Evolutionary conservation across 176 grass and related monocot genomes (phyloP).

Genomic region (Juncus effusus): DNA sequence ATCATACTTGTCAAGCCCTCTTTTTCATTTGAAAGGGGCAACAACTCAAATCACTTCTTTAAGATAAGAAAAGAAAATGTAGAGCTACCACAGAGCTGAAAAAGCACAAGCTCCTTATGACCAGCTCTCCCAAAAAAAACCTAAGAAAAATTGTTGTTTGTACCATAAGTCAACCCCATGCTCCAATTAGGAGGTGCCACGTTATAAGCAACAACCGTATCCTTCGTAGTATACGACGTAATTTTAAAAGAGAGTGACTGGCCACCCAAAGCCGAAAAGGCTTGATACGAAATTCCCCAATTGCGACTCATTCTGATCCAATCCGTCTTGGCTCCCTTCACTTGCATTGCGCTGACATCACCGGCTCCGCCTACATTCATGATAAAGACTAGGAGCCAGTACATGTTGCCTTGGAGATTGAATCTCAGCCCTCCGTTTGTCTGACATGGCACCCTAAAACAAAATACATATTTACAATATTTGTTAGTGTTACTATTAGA

Average conservation of each 20-base stretch:
- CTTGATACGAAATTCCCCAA: constrained; percentile 65
- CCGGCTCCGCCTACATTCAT: constrained; percentile 67
- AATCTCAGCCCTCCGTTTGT: constrained; percentile 42
- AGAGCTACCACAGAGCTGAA: constrained; percentile 9
- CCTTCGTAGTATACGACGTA: constrained; percentile 49
- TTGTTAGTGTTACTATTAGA: not conserved
- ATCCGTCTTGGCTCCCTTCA: constrained; percentile 29
- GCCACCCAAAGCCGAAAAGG: constrained; percentile 51
- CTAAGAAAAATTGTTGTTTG: constrained; percentile 53
- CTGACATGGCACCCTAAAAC: constrained; percentile 53
- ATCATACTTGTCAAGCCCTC: constrained; percentile 35
- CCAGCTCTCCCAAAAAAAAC: not conserved
- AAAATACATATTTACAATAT: not conserved
- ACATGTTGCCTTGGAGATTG: constrained; percentile 49
- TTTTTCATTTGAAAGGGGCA: constrained; percentile 29
- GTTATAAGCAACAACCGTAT: constrained; percentile 43
- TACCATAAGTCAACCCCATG: constrained; percentile 57
- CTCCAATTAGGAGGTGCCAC: constrained; percentile 54
- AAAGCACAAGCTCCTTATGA: not conserved
- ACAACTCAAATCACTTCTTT: not conserved
- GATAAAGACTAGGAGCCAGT: constrained; percentile 68
- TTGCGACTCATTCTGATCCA: constrained; percentile 70
- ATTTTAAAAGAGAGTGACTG: constrained; percentile 65
- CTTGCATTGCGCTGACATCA: constrained; percentile 47
- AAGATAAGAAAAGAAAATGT: not conserved